A percentile compares a stretch with the other conserved stretches of the same genome.
phyloP scores from a whole-genome alignment of 1,139 yeast species.

The Pichia norvegensis region DNA sequence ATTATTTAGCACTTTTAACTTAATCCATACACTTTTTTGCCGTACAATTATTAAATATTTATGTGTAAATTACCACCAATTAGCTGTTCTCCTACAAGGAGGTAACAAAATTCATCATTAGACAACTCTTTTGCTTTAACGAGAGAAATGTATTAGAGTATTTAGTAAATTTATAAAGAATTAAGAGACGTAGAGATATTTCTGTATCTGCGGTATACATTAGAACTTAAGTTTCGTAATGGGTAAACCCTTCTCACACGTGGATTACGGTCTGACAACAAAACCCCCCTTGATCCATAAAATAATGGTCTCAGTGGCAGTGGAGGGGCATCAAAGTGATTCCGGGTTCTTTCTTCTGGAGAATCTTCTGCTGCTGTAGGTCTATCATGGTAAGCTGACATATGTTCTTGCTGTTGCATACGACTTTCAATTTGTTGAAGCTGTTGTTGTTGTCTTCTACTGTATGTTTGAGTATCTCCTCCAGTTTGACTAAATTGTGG shows the following conservation, averaged over 20 bases:
- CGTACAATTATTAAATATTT: no score
- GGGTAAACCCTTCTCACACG: not conserved
- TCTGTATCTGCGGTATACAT: not conserved
- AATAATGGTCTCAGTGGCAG: not conserved
- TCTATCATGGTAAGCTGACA: not conserved
- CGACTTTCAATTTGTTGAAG: not conserved
- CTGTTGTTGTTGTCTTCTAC: not conserved
- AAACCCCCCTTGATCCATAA: not conserved
- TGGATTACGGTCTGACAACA: not conserved
- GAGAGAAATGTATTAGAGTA: no score
- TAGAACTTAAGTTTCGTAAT: not conserved
- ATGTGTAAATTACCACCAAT: no score
- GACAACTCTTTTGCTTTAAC: no score
- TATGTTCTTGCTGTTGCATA: not conserved
- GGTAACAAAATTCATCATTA: no score
- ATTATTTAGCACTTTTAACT: no score
- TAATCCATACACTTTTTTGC: no score
- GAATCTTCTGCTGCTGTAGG: not conserved
- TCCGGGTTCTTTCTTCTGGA: not conserved
- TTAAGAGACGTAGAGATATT: not conserved
- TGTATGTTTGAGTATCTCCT: conserved; percentile 14
- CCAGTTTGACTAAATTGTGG: conserved; percentile 26
- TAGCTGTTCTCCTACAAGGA: no score
- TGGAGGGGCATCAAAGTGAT: not conserved
- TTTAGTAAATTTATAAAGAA: no score